Base-by-base conservation (phyloP, 345 rosid species). In the Linum lewisii region DNA sequence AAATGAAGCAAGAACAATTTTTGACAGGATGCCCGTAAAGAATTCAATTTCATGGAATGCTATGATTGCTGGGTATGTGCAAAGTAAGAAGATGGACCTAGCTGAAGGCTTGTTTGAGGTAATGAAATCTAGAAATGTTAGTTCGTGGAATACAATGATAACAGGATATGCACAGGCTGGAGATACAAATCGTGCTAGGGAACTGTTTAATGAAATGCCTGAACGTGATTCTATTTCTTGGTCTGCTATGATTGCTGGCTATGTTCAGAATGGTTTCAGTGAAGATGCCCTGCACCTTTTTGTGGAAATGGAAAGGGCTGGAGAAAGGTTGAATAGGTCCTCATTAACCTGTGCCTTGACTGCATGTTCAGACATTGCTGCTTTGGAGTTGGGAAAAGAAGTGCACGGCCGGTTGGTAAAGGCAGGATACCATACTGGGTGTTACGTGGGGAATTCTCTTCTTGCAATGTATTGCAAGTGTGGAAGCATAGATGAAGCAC, bases 101-200 rank as follows among this genome's bases (percentile, higher is more conserved):
- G 86, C 88, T 16, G 77, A 74, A 74, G 63, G 47, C 16, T 51
- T 81, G 21, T 85, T 85, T 68, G 78, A 81, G 67, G 68, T 60
- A 62, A 82, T 85, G 83, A 79, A 81, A 34, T 61, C 21, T 72
- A 81, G 66, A 64, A 88, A 85, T 72, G 55, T 80, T 0, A 75
- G 83, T 58, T 85, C 88, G 56, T 85, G 92, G 92, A 82, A 88
- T 15, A 87, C 88, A 61, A 82, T 85, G 83, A 77, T 85, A 73
- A 75, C 86, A 21, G 86, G 84, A 49, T 85, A 81, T 57, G 74
- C 88, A 11, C 92, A 85, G 64, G 54, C 71, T 53, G 88, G 83
- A 19, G 70, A 65, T 32, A 68, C 66, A 68, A 75, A 79, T 67
- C 84, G 82, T 65, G 84, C 88, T 66, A 62, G 81, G 60, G 53